Conservation (phyloP, 2,329 filamentous ascomycete genomes). For the Paramyrothecium sp. region DNA sequence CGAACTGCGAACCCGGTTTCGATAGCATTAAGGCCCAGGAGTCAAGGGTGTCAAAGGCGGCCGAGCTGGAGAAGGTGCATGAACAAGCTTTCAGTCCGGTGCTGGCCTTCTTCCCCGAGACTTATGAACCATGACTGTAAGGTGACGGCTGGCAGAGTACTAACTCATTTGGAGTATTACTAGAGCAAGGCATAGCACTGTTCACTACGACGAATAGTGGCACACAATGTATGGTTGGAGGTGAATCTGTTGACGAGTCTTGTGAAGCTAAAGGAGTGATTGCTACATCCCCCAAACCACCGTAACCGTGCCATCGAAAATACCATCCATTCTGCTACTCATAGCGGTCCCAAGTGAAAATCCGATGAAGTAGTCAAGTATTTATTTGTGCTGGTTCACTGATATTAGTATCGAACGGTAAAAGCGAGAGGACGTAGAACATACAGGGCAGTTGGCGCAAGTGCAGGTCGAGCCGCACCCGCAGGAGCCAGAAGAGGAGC, state of each 20-base stretch:
- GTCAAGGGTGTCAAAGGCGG: background rate
- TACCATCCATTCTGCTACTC: constrained; percentile 11
- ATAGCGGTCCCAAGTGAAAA: background rate
- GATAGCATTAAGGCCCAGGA: constrained; percentile 7
- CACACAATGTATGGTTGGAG: background rate
- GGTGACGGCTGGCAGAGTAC: too few species aligned
- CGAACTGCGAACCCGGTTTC: background rate
- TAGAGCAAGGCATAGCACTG: too few species aligned
- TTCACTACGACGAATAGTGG: background rate
- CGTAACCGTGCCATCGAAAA: background rate
- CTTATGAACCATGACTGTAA: background rate
- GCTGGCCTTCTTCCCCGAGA: constrained; percentile 27
- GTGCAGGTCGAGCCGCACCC: constrained; percentile 40
- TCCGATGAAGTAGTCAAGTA: background rate
- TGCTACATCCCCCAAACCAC: background rate
- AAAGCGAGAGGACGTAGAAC: too few species aligned
- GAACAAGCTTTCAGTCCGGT: constrained; percentile 24
- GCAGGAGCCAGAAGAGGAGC: constrained; percentile 38
- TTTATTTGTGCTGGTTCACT: background rate
- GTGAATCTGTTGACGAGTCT: background rate
- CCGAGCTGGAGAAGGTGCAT: constrained; percentile 2
- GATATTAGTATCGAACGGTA: too few species aligned
- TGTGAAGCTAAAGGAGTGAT: background rate
- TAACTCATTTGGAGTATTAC: too few species aligned
- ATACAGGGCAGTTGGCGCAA: constrained; percentile 42